phyloP scores from a whole-genome alignment of 441 rosid species.

The Aquilaria agallochum region DNA sequence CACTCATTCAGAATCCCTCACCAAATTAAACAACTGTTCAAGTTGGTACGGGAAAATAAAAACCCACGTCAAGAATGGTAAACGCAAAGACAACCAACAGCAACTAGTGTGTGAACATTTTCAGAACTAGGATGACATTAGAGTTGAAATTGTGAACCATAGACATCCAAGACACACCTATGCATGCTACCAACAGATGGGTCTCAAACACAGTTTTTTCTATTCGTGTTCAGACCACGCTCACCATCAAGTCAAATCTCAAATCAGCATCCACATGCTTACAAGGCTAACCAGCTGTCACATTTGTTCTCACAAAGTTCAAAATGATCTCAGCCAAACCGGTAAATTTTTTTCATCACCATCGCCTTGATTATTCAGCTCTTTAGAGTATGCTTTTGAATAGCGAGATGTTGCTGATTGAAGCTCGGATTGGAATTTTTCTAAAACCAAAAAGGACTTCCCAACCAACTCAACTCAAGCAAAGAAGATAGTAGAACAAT shows the following conservation, averaged over 20 bases:
- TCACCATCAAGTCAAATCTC: slow-evolving; percentile 5
- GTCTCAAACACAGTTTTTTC: slow-evolving; percentile 1
- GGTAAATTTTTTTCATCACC: neutral
- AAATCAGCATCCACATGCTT: slow-evolving; percentile 9
- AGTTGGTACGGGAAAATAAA: too few relatives aligned
- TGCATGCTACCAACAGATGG: neutral
- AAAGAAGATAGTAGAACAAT: neutral
- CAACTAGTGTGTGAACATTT: neutral
- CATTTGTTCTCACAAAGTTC: slow-evolving; percentile 5
- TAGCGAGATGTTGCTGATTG: slow-evolving; percentile 9
- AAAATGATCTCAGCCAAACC: slow-evolving; percentile 5
- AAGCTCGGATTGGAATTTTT: neutral
- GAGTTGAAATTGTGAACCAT: too few relatives aligned
- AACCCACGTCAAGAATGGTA: neutral
- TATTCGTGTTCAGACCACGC: neutral
- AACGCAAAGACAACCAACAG: neutral
- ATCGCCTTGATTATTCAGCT: slow-evolving; percentile 2
- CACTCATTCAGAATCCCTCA: neutral
- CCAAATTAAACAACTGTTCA: neutral
- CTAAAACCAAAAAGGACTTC: slow-evolving; percentile 2
- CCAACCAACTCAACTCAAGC: neutral
- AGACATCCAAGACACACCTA: neutral
- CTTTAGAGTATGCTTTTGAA: neutral
- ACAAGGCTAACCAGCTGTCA: neutral
- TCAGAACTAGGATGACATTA: neutral